A percentile compares a stretch with the other conserved stretches of the same genome.
phyloP scores from a whole-genome alignment of 1,139 yeast genomes.

The Geotrichum europaeum region DNA sequence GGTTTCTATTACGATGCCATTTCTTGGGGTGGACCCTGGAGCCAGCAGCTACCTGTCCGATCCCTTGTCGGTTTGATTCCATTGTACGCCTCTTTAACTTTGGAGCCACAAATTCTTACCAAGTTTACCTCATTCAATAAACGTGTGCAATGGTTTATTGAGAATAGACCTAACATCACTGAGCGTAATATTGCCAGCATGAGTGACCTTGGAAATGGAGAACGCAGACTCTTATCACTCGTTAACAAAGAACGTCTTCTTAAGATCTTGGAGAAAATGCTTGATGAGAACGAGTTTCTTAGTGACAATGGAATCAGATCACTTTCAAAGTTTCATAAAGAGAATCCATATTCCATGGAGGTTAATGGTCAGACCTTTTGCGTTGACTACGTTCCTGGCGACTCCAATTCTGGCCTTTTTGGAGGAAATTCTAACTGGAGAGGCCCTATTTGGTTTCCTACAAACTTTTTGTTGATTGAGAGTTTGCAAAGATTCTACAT shows the following conservation, averaged over 20 bases:
- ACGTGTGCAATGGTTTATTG: slow-evolving; percentile 80
- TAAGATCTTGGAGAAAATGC: slow-evolving; percentile 72
- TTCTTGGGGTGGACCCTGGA: slow-evolving; percentile 68
- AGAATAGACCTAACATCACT: slow-evolving; percentile 66
- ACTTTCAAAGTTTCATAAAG: slow-evolving; percentile 78
- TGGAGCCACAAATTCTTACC: slow-evolving; percentile 78
- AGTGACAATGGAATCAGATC: slow-evolving; percentile 88
- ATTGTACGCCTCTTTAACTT: slow-evolving; percentile 80
- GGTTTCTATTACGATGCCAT: slow-evolving; percentile 90
- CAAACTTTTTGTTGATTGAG: slow-evolving; percentile 81
- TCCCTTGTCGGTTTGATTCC: slow-evolving; percentile 93
- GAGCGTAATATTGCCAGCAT: slow-evolving; percentile 86
- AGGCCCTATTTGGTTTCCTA: slow-evolving; percentile 99
- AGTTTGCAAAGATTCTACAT: slow-evolving; percentile 83
- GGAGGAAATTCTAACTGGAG: slow-evolving; percentile 98
- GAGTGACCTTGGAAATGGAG: slow-evolving; percentile 80
- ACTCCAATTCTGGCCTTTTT: slow-evolving; percentile 89
- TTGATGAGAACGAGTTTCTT: slow-evolving; percentile 83
- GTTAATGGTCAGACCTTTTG: slow-evolving; percentile 71
- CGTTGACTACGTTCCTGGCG: slow-evolving; percentile 85
- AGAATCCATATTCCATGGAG: slow-evolving; percentile 80
- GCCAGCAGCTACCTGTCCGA: slow-evolving; percentile 75
- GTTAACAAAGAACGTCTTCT: slow-evolving; percentile 76
- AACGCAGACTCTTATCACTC: slow-evolving; percentile 71
- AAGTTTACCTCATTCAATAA: slow-evolving; percentile 81